Conservation (phyloP, 352 stramenopile genomes). For the Globisporangium spiculum region DNA sequence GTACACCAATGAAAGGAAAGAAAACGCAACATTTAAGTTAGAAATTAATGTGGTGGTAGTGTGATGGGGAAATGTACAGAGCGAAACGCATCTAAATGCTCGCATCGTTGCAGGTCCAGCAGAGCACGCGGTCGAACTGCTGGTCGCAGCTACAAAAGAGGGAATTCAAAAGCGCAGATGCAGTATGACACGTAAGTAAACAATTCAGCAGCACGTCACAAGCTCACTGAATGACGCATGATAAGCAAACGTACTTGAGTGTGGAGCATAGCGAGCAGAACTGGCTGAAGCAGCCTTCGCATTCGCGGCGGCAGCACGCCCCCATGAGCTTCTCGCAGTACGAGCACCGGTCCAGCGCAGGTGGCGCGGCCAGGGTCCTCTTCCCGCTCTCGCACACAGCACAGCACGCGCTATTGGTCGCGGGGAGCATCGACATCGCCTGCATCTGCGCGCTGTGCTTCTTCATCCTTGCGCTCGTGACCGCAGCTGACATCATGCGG, state of each 20-base stretch:
- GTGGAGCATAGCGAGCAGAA: conserved; percentile 85
- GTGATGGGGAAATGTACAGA: neutral
- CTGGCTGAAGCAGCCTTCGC: conserved; percentile 39
- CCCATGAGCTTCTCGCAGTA: conserved; percentile 68
- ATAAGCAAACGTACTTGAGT: conserved; percentile 51
- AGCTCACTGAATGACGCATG: neutral
- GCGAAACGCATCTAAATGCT: neutral
- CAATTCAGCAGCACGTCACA: neutral
- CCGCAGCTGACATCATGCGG: conserved; percentile 70
- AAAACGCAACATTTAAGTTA: conserved; percentile 20
- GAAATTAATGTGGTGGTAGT: neutral
- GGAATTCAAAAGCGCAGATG: neutral
- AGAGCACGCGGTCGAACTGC: conserved; percentile 78
- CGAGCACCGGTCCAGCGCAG: conserved; percentile 33
- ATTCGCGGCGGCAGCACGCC: conserved; percentile 59
- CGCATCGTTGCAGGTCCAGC: conserved; percentile 66
- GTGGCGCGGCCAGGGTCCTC: conserved; percentile 15
- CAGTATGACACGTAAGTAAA: neutral
- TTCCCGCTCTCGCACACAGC: conserved; percentile 31
- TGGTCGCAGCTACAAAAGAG: conserved; percentile 49
- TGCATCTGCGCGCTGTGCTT: conserved; percentile 52
- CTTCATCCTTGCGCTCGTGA: conserved; percentile 68
- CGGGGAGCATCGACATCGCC: conserved; percentile 12
- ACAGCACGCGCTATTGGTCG: conserved; percentile 24
- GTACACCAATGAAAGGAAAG: neutral